A percentile compares a stretch with the other conserved stretches of the same genome.
Evolutionary conservation across 2,329 filamentous ascomycete genomes (phyloP).

Genomic region (Didymella sp.): DNA sequence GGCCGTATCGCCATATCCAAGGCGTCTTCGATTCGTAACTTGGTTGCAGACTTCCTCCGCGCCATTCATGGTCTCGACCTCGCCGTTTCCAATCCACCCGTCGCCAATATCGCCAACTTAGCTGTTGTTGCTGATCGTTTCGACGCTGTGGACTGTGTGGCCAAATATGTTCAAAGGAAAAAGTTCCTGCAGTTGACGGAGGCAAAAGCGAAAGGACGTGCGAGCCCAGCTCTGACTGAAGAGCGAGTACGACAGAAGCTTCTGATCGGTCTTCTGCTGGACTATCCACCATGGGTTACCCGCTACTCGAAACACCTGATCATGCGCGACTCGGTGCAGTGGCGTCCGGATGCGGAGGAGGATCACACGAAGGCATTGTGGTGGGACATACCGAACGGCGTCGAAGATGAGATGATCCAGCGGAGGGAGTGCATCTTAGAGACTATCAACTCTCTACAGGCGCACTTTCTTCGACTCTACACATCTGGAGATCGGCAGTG

Average conservation of each 20-base stretch:
- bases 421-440: constrained; percentile 72
- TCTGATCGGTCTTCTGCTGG: constrained; percentile 69
- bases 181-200: constrained; percentile 54
- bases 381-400: constrained; percentile 74
- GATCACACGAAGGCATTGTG: constrained; percentile 61
- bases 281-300: constrained; percentile 66
- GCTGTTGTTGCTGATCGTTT: constrained; percentile 77
- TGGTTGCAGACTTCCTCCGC: constrained; percentile 71
- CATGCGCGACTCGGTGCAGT: constrained; percentile 67
- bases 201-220: constrained; percentile 53
- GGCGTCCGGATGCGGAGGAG: constrained; percentile 55
- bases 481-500: constrained; percentile 73
- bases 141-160: constrained; percentile 66
- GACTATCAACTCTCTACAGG: constrained; percentile 72
- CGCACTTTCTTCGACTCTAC: constrained; percentile 72
- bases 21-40: constrained; percentile 64
- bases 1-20: constrained; percentile 73
- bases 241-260: constrained; percentile 74
- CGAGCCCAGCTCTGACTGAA: constrained; percentile 58
- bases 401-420: constrained; percentile 74
- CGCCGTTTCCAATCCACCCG: constrained; percentile 53
- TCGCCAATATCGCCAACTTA: constrained; percentile 70
- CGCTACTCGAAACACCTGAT: constrained; percentile 71
- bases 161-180: constrained; percentile 60
- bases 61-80: constrained; percentile 67